Evolutionary conservation across 805 yeast genomes (phyloP), one percentile per base, ranked within the genome.

Genomic region (Saccharomycopsis sp.): DNA sequence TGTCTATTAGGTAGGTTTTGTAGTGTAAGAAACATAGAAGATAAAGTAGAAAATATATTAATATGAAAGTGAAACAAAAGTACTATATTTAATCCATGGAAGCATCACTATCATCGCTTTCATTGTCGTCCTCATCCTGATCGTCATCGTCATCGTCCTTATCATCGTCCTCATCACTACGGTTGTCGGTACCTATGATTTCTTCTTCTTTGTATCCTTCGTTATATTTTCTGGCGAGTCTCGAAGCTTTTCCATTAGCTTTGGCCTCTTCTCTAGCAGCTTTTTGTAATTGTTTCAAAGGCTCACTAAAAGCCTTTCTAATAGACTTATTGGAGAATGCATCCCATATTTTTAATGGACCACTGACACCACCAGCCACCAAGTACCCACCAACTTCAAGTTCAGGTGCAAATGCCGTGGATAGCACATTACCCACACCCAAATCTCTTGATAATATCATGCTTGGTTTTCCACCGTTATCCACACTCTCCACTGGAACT

Each of bases 331-430:
- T 94, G 56, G 89, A 81, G 70, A 92, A 87, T 7, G 85, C 79
- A 73, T 94, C 98, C 96, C 97, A 94, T 75, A 94, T 80, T 75
- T 91, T 92, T 71, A 94, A 76, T 14, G 87, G 86, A 17, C 91
- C 86, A 56, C 80, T 79, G 50, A 87, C 89, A 67, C 99, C 99
- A 65, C 97, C 98, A 62, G 90, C 80, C 20, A 85, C 84, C 63
- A 94, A 70, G 69, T 87, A 82, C 62, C 97, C 97, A 1, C 91
- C 83, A 52, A 87, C 88, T 72, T 89, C 97, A 58, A 81, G 73
- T 71, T 94, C 98, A 54, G 90, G 86, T 1, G 96, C 94, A 77
- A 91, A 94, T 8, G 87, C 74, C 9, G 89, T 77, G 2, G 90
- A 78, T 66, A 94, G 81, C 20, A 93, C 97, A 69, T 90, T 91